Evolutionary conservation across 2,329 filamentous ascomycete genomes (phyloP), one percentile per base, ranked within the genome.

Genomic region (Aureobasidium sp.): DNA sequence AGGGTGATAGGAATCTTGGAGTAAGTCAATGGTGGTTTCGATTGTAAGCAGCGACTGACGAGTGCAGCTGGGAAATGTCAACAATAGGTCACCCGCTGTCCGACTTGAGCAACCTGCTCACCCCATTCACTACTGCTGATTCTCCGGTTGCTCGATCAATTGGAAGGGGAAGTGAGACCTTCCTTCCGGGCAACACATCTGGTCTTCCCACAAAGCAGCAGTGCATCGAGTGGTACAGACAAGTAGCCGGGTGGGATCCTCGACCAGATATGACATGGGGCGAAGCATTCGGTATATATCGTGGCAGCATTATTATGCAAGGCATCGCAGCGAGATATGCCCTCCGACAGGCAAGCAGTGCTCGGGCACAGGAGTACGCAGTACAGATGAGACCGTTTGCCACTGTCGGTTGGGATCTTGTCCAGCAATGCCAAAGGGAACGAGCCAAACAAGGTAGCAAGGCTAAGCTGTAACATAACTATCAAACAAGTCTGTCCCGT

Each of bases 21-120:
- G 65, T 66, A 48, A 62, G 65, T 63, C 29, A 15, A 25, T 36
- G 21, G 7, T 8, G 34, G 11, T 9, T 6, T 39, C 4, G 16
- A 13, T n/a, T 5, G 3, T 39, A 3, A 5, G 6, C 25, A 13
- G 44, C 16, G 10, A n/a, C 59, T 64, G 34, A 64, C 41, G 34
- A 48, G 25, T 9, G 7, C 41, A 70, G 69, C 77, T 97, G 93
- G 93, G 94, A 97, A 78, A 96, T 99, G 91, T 91, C 91, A 39
- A 97, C 94, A 0, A 87, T 97, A 60, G 94, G 94, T n/a, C 93
- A 99, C 73, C 94, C 94, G 1, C 83, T 97, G 27, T 93, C 89
- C 7, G 94, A 99, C 72, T 78, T 97, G 44, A 86, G 87, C 73
- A 97, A 97, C 75, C 79, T 97, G 21, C 74, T 86, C 21, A 68